A percentile compares a stretch with the other conserved stretches of the same genome.
phyloP scores from a whole-genome alignment of 257 asterid species.

The Solanum medicagineum region DNA sequence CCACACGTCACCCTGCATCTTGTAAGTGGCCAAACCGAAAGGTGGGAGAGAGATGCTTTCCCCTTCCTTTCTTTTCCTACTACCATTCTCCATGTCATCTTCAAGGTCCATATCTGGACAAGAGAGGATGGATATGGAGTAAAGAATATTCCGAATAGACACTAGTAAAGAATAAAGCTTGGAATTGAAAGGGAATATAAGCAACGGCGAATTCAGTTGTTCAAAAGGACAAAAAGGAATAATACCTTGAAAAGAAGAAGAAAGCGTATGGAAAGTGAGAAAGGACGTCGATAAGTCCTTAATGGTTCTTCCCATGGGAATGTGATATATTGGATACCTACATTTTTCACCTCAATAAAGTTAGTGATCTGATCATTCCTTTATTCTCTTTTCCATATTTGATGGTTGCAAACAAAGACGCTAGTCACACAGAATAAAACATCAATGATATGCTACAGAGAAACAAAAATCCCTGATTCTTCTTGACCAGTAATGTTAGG shows the following conservation, averaged over 20 bases:
- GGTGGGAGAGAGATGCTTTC: constrained; percentile 32
- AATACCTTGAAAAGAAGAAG: constrained; percentile 43
- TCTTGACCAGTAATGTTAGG: not conserved
- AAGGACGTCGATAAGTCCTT: constrained; percentile 42
- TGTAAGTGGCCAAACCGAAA: constrained; percentile 42
- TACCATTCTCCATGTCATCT: constrained; percentile 7
- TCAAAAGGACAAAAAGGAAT: not conserved
- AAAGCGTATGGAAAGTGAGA: constrained; percentile 45
- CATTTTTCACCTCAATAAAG: constrained; percentile 11
- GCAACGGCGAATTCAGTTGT: not conserved
- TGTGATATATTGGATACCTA: constrained; percentile 50
- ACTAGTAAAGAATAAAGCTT: not conserved
- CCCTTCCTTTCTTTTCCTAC: constrained; percentile 22
- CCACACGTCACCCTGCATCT: constrained; percentile 47
- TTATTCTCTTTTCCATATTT: constrained; percentile 3
- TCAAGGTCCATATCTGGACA: constrained; percentile 31
- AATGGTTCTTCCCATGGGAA: constrained; percentile 37
- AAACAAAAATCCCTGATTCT: not conserved
- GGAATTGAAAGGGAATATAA: not conserved
- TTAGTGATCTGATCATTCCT: not conserved
- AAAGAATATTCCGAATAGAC: not conserved
- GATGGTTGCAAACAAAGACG: not conserved
- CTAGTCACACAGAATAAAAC: not conserved
- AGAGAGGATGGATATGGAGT: not conserved
- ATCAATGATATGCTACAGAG: not conserved